Conservation (phyloP, 805 yeast genomes). For the Yarrowia sp. region DNA sequence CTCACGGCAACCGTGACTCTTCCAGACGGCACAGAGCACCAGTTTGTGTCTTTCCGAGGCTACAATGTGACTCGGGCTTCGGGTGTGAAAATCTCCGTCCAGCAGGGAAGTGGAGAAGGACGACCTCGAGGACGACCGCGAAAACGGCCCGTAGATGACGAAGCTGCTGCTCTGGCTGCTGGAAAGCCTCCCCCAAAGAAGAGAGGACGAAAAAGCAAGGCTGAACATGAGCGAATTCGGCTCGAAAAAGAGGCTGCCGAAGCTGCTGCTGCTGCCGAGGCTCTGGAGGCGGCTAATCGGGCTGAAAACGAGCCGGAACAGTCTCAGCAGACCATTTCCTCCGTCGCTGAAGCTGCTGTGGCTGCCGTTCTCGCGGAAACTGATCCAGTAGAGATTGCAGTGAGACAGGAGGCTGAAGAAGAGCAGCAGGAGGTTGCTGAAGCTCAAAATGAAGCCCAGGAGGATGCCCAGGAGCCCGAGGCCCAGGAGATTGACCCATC, state of each 20-base stretch:
- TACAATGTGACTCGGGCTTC: constrained; percentile 6
- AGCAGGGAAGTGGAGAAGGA: constrained; percentile 9
- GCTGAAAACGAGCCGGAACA: neutral
- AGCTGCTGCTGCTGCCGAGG: neutral
- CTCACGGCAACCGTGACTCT: constrained; percentile 10
- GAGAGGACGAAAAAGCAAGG: constrained; percentile 30
- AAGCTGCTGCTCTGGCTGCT: neutral
- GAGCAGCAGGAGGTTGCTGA: neutral
- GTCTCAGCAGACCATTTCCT: neutral
- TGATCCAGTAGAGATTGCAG: constrained; percentile 15
- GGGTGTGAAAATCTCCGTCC: constrained; percentile 6
- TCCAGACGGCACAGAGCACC: constrained; percentile 19
- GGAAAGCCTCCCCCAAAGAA: constrained; percentile 28
- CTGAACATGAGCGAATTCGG: constrained; percentile 12
- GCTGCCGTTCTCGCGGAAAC: constrained; percentile 5
- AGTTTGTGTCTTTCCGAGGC: constrained; percentile 26
- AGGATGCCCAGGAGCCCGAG: constrained; percentile 8
- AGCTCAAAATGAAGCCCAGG: no score
- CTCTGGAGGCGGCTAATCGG: neutral
- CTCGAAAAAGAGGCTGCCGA: constrained; percentile 11
- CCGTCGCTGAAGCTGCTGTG: constrained; percentile 5
- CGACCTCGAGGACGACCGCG: constrained; percentile 44
- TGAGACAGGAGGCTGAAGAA: constrained; percentile 13
- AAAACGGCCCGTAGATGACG: constrained; percentile 40
- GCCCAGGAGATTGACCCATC: neutral